phyloP scores from a whole-genome alignment of 139 green algal genomes.

The Picochlorum sp. region DNA sequence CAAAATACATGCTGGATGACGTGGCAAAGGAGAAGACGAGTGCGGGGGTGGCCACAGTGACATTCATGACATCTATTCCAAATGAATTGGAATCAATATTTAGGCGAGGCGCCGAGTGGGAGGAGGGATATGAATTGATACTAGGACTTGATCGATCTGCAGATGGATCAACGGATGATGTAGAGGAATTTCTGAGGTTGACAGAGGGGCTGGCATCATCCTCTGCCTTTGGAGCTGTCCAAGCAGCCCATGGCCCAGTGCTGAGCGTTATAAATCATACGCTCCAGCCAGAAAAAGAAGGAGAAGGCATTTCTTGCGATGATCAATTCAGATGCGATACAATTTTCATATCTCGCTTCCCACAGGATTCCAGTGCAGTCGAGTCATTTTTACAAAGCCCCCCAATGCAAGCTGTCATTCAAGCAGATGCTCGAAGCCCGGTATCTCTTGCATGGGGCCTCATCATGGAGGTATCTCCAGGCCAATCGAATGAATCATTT shows the following conservation, averaged over 20 bases:
- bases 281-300: not conserved
- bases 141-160: conserved; percentile 7
- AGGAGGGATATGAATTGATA: conserved; percentile 17
- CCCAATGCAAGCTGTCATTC: conserved; percentile 15
- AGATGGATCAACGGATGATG: not conserved
- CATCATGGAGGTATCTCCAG: conserved; percentile 10
- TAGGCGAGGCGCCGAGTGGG: conserved; percentile 21
- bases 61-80: conserved; percentile 9
- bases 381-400: conserved; percentile 16
- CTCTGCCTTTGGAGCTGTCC: conserved; percentile 23
- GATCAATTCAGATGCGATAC: not conserved
- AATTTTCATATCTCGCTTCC: not conserved
- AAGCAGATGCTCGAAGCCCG: conserved; percentile 8
- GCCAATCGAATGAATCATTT: conserved; percentile 2
- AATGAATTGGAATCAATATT: conserved; percentile 32
- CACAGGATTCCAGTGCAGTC: not conserved
- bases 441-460: conserved; percentile 8
- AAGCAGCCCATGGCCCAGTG: conserved; percentile 12
- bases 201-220: conserved; percentile 19
- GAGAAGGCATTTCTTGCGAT: not conserved
- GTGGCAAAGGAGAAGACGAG: not conserved
- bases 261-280: not conserved
- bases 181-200: conserved; percentile 16
- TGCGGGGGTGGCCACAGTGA: conserved; percentile 11
- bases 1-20: not conserved